phyloP scores from a whole-genome alignment of 2,329 filamentous ascomycete genomes.

The Stemphylium vesicarium region DNA sequence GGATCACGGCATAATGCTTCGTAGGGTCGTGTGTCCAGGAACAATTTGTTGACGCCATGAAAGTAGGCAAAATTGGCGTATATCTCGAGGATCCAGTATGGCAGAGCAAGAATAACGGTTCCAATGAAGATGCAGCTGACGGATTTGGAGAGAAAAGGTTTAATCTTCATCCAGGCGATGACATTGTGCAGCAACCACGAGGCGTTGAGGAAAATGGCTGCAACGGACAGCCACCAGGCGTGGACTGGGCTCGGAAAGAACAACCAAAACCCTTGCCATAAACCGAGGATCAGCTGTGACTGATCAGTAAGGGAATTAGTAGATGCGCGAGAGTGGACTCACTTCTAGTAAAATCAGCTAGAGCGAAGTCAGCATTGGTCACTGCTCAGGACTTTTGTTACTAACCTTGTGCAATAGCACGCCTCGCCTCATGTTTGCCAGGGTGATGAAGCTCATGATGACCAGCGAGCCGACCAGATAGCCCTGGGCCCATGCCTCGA shows the following conservation, averaged over 20 bases:
- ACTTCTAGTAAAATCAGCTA: constrained; percentile 55
- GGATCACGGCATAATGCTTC: constrained; percentile 69
- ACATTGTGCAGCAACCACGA: constrained; percentile 71
- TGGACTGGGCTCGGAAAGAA: constrained; percentile 63
- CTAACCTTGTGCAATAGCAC: constrained; percentile 56
- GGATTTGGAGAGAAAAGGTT: constrained; percentile 61
- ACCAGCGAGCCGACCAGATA: constrained; percentile 52
- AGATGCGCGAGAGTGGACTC: neutral
- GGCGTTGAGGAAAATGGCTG: constrained; percentile 66
- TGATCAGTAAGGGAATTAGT: constrained; percentile 2
- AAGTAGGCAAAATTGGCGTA: constrained; percentile 71
- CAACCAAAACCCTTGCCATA: constrained; percentile 65
- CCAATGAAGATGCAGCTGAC: constrained; percentile 64
- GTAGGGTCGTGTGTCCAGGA: constrained; percentile 62
- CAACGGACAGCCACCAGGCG: constrained; percentile 68
- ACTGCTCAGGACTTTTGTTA: neutral
- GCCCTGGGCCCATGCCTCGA: constrained; percentile 52
- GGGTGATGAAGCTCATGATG: constrained; percentile 56
- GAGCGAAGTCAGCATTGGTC: constrained; percentile 20
- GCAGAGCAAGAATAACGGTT: constrained; percentile 64
- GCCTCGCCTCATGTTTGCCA: constrained; percentile 57
- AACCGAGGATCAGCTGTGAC: constrained; percentile 60
- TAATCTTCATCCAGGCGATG: constrained; percentile 71
- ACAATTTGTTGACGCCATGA: constrained; percentile 61
- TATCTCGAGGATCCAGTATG: constrained; percentile 70